Base-by-base conservation (phyloP, 371 early-diverging fungal species). In the Syncephalastrum monosporum region DNA sequence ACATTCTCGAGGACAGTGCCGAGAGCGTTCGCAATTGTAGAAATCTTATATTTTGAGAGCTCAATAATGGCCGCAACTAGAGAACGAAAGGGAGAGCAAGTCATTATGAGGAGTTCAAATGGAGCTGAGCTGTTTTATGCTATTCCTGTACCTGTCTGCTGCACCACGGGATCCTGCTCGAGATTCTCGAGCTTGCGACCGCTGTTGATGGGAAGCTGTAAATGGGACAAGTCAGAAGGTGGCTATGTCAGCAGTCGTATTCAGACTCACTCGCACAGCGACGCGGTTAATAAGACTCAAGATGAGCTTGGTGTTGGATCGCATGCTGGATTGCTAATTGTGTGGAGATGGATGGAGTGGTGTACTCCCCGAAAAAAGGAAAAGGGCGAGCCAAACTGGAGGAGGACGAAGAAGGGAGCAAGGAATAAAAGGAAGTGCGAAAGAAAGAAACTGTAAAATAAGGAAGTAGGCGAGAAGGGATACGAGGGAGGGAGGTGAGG, bases 161-260 rank as follows among this genome's bases (percentile, higher is more conserved):
- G 81, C 29, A 88, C 80, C 45, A 85, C 74, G 27, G 88, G 87
- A 65, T 88, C 86, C 58, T 78, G 67, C 57, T 86, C 86, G 53
- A 86, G 70, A 27, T 63, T 69, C 49, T 86, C 87, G 21, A 86
- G 65, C 45, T 67, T 64, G 42, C 80, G 65, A 42, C 82, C 83
- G 44, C 68, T 80, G 61, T 83, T 77, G 47, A 72, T 79, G 24
- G 88, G 87, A 33, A 86, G 72, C 87, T 86, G 2, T 56, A n/a
- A 24, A 27, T 42, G 17, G 14, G n/a, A 13, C n/a, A 46, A 42
- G 41, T 33, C 42, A 42, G 14, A 49, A 41, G 42, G 16, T 27
- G 16, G 21, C 19, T 46, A 19, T 13, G 21, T 13, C 19, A 58
- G 7, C 15, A 19, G 41, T 42, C 27, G 15, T 52, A 15, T 47